Percentiles rank a stretch among this genome's conserved stretches.
These are phyloP conservation scores for Globisporangium irregulare DNA, from an alignment of 352 stramenopile genomes.

Conservation along the genomic window DNA sequence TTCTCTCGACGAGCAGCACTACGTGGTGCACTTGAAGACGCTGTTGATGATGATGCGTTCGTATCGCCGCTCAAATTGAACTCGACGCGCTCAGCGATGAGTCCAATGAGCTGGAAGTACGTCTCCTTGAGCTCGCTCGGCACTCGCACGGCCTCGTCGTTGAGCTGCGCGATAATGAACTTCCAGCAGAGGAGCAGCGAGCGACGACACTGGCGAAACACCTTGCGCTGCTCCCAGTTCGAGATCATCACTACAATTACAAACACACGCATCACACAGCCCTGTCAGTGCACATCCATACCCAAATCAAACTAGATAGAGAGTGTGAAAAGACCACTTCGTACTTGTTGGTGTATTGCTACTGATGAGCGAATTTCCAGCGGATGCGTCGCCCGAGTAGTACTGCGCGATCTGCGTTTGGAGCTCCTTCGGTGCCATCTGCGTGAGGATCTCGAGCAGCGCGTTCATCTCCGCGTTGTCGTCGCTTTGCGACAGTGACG, in stretches of 20 bases:
- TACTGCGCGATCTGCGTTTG: conserved; percentile 52
- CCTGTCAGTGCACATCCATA: neutral
- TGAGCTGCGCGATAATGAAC: conserved; percentile 56
- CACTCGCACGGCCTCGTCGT: conserved; percentile 35
- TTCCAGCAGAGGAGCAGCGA: conserved; percentile 68
- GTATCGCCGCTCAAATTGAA: conserved; percentile 44
- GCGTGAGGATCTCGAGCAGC: conserved; percentile 44
- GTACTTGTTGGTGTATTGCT: conserved; percentile 19
- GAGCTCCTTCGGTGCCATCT: conserved; percentile 57
- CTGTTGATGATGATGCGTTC: conserved; percentile 11
- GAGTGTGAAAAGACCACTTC: neutral
- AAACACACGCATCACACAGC: neutral
- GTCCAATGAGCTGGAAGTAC: conserved; percentile 60
- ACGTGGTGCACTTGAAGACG: conserved; percentile 5
- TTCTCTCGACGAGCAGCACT: conserved; percentile 4
- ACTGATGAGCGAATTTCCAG: conserved; percentile 9
- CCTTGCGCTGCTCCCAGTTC: conserved; percentile 33
- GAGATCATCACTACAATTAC: conserved; percentile 19
- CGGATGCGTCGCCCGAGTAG: conserved; percentile 32
- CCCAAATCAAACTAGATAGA: neutral
- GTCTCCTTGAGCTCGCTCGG: conserved; percentile 37
- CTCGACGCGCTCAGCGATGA: conserved; percentile 66
- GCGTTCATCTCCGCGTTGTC: conserved; percentile 23
- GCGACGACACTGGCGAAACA: conserved; percentile 60
- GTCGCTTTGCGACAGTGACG: neutral